Conservation (phyloP, 2,329 filamentous ascomycete genomes). For the Bipolaris victoriae region DNA sequence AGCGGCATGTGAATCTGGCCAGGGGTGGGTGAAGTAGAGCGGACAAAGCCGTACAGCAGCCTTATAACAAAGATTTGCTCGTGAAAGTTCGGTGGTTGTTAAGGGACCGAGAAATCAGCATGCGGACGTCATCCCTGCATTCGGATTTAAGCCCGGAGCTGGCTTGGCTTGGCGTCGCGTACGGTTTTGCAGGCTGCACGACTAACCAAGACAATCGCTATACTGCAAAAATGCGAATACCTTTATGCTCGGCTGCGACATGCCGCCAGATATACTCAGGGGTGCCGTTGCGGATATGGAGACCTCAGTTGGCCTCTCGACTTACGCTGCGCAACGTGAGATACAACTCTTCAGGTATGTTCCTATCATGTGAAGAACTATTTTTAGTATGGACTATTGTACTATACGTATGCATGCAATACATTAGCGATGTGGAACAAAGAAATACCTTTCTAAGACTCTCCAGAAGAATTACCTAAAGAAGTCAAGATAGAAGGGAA, state of each 20-base stretch:
- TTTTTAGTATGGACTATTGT: neutral
- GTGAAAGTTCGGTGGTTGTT: slow-evolving; percentile 31
- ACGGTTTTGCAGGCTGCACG: slow-evolving; percentile 25
- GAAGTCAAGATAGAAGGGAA: slow-evolving; percentile 66
- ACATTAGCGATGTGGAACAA: neutral
- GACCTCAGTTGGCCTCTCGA: slow-evolving; percentile 18
- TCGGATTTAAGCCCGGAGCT: slow-evolving; percentile 22
- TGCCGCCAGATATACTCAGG: slow-evolving; percentile 30
- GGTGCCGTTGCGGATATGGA: slow-evolving; percentile 11
- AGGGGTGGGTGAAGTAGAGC: neutral
- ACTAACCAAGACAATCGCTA: slow-evolving; percentile 15
- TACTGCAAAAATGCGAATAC: slow-evolving; percentile 35
- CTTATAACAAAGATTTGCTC: slow-evolving; percentile 17
- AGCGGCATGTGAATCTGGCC: slow-evolving; percentile 36
- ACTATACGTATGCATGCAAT: neutral
- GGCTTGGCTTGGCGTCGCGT: slow-evolving; percentile 36
- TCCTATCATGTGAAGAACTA: slow-evolving; percentile 37
- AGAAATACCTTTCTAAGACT: slow-evolving; percentile 16
- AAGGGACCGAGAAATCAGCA: slow-evolving; percentile 27
- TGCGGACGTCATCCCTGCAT: slow-evolving; percentile 36
- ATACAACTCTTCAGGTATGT: slow-evolving; percentile 44
- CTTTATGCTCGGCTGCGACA: slow-evolving; percentile 22
- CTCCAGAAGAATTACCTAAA: slow-evolving; percentile 26
- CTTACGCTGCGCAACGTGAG: slow-evolving; percentile 28
- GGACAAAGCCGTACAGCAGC: neutral